Percentiles rank a stretch among this genome's conserved stretches.
Evolutionary conservation across 805 yeast species (phyloP).

Genomic region (Myxozyma lipomycoides): DNA sequence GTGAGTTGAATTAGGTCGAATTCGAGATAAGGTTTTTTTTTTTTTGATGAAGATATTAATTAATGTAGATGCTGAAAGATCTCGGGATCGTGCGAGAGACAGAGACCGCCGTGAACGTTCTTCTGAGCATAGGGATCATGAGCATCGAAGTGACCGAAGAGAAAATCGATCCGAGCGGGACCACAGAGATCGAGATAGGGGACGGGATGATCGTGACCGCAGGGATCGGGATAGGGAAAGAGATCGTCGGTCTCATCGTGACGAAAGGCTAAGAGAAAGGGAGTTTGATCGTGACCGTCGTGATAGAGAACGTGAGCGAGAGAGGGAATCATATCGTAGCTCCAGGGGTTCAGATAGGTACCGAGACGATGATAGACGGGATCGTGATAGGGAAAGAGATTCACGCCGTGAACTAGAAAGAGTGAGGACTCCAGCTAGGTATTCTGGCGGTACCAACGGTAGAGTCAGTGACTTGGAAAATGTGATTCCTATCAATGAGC

Average conservation of each 20-base stretch:
- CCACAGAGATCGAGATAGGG: slow-evolving; percentile 25
- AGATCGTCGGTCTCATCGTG: slow-evolving; percentile 8
- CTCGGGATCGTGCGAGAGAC: slow-evolving; percentile 27
- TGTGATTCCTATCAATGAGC: slow-evolving; percentile 48
- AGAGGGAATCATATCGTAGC: too few relatives aligned
- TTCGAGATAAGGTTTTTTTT: too few relatives aligned
- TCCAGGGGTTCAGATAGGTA: slow-evolving; percentile 1
- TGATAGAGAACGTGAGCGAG: slow-evolving; percentile 4
- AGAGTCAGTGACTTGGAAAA: slow-evolving; percentile 41
- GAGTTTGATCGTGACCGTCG: slow-evolving; percentile 1
- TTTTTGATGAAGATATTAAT: neutral
- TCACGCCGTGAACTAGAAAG: slow-evolving; percentile 1
- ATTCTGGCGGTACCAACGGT: slow-evolving; percentile 31
- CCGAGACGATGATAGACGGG: slow-evolving; percentile 7
- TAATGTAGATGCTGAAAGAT: slow-evolving; percentile 24
- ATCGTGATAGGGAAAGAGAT: slow-evolving; percentile 17
- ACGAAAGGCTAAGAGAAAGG: too few relatives aligned
- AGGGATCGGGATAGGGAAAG: slow-evolving; percentile 22
- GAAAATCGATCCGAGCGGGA: slow-evolving; percentile 15
- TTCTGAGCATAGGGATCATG: slow-evolving; percentile 28
- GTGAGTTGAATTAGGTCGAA: slow-evolving; percentile 15
- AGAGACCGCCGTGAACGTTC: slow-evolving; percentile 26
- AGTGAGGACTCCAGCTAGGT: slow-evolving; percentile 29
- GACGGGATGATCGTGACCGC: slow-evolving; percentile 16
- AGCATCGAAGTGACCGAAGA: slow-evolving; percentile 11